phyloP scores from a whole-genome alignment of 495 filamentous ascomycete genomes.

The Choiromyces venosus region DNA sequence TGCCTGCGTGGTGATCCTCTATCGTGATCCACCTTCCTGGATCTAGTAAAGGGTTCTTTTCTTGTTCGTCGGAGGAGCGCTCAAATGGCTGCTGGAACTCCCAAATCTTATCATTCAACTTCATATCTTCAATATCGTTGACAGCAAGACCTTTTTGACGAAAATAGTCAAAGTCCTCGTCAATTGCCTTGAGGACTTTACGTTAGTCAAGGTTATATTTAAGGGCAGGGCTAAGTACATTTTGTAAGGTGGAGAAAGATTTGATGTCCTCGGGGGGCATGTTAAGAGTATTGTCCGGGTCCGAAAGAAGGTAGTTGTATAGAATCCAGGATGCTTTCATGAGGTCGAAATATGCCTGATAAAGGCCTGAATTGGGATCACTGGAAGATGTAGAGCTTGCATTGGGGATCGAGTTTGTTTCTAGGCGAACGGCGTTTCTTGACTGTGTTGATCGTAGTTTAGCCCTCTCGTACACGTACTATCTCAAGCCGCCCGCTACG shows the following conservation, averaged over 20 bases:
- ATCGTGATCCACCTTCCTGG: slow-evolving; percentile 35
- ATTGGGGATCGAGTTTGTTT: background rate
- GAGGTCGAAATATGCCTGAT: slow-evolving; percentile 46
- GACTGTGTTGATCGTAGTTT: background rate
- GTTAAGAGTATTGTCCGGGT: background rate
- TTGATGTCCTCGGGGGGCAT: background rate
- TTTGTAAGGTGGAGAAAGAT: background rate
- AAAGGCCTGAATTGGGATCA: background rate
- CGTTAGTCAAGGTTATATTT: background rate
- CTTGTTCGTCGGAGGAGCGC: background rate
- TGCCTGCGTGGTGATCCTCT: slow-evolving; percentile 13
- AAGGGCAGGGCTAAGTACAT: background rate
- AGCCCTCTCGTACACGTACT: no score
- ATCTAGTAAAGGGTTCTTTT: slow-evolving; percentile 29
- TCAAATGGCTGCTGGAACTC: background rate
- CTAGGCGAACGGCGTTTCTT: background rate
- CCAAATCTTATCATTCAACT: background rate
- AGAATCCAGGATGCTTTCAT: slow-evolving; percentile 48
- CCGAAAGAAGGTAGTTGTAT: slow-evolving; percentile 37
- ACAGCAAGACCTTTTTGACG: background rate
- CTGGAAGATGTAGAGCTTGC: background rate
- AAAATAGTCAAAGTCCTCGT: slow-evolving; percentile 8
- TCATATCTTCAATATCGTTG: background rate
- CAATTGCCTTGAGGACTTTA: slow-evolving; percentile 6
- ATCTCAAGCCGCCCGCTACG: background rate